Evolutionary conservation across 2,329 filamentous ascomycete species (phyloP).

Genomic region (Knufia petricola): DNA sequence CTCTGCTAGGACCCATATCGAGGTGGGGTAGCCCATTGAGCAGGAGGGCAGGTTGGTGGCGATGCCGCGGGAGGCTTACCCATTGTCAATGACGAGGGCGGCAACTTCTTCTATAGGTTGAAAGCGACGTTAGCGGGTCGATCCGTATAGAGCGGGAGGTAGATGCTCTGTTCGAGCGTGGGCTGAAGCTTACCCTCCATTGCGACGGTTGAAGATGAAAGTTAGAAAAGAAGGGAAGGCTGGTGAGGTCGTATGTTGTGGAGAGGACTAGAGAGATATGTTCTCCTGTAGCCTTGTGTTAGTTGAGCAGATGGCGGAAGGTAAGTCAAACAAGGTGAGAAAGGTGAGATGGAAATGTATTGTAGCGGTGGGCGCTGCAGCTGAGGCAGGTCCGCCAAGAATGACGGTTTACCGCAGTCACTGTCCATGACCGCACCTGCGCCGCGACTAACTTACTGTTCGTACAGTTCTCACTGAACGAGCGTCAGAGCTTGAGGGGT

Average conservation of each 20-base stretch:
- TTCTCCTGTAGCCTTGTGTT: conserved; percentile 7
- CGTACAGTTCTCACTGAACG: background rate
- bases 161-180: conserved; percentile 25
- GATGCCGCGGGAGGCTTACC: conserved; percentile 60
- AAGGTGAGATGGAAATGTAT: conserved; percentile 21
- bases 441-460: background rate
- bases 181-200: conserved; percentile 55
- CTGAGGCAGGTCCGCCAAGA: conserved; percentile 7
- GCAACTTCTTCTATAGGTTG: conserved; percentile 82
- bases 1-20: background rate
- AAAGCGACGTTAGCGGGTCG: conserved; percentile 37
- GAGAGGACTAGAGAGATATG: background rate
- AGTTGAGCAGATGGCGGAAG: conserved; percentile 10
- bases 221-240: conserved; percentile 6
- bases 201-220: conserved; percentile 30
- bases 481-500: conserved; percentile 4
- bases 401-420: conserved; percentile 5
- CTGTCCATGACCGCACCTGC: conserved; percentile 4
- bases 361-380: conserved; percentile 20
- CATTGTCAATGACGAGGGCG: conserved; percentile 99
- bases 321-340: conserved; percentile 14
- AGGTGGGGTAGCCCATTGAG: conserved; percentile 5
- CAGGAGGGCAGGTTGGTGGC: conserved; percentile 23
- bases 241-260: background rate
- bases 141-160: conserved; percentile 1